Conservation (phyloP, 2,329 filamentous ascomycete species). For the Fusarium tupiense region DNA sequence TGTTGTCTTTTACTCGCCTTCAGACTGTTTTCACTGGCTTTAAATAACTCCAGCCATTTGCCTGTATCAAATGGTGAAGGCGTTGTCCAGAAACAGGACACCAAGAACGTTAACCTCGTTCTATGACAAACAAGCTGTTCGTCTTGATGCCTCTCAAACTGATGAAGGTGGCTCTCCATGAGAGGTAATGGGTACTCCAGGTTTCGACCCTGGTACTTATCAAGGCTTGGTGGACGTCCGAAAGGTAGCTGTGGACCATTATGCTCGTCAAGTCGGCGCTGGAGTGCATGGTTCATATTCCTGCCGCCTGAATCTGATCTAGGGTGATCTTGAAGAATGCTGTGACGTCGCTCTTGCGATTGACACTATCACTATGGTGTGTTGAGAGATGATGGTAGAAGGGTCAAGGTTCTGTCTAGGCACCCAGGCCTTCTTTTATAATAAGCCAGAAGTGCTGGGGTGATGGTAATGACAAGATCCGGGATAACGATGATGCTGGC, state of each 20-base stretch:
- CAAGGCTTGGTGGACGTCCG: neutral
- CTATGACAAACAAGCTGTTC: neutral
- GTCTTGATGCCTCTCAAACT: neutral
- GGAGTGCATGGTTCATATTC: neutral
- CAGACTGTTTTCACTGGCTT: neutral
- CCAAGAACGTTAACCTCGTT: neutral
- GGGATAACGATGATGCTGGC: neutral
- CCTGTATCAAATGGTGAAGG: neutral
- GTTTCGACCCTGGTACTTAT: neutral
- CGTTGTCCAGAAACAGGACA: neutral
- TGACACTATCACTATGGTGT: neutral
- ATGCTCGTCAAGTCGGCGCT: neutral
- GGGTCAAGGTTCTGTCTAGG: neutral
- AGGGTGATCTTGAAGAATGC: neutral
- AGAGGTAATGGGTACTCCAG: neutral
- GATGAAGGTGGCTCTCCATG: neutral
- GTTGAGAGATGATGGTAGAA: neutral
- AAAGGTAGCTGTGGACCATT: neutral
- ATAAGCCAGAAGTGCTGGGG: too few species aligned
- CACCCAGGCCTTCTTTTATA: too few species aligned
- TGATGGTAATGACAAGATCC: neutral
- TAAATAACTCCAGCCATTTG: neutral
- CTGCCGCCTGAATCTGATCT: neutral
- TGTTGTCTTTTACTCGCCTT: neutral
- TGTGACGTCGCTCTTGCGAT: neutral